Conservation (phyloP, 257 asterid species). For the Leonotis leonurus region DNA sequence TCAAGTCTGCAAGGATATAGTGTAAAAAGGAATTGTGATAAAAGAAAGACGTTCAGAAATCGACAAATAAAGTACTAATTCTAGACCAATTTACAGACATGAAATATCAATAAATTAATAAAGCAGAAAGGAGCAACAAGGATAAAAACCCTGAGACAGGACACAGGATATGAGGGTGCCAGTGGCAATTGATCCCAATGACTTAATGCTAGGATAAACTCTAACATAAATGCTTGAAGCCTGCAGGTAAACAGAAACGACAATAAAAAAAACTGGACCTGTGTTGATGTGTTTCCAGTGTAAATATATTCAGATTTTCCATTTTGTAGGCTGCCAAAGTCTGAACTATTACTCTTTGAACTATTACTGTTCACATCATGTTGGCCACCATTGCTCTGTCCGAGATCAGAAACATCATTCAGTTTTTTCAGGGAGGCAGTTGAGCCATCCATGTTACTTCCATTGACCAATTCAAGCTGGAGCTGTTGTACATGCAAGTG, state of each 20-base stretch:
- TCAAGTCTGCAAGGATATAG: background rate
- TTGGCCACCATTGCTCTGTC: constrained; percentile 43
- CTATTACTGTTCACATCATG: constrained; percentile 40
- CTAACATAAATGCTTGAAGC: background rate
- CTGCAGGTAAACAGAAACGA: background rate
- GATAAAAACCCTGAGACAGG: background rate
- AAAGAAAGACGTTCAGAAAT: background rate
- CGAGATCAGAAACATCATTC: constrained; percentile 47
- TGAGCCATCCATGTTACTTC: constrained; percentile 46
- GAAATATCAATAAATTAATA: background rate
- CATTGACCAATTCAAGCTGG: constrained; percentile 65
- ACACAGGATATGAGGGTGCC: constrained; percentile 2
- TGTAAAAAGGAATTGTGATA: background rate
- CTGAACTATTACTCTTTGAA: constrained; percentile 35
- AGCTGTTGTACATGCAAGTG: constrained; percentile 70
- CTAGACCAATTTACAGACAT: background rate
- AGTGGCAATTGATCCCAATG: background rate
- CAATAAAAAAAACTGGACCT: constrained; percentile 35
- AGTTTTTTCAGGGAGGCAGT: constrained; percentile 35
- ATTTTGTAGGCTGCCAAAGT: constrained; percentile 34
- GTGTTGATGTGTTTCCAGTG: constrained; percentile 43
- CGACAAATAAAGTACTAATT: background rate
- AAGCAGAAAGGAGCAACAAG: background rate
- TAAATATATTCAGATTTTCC: constrained; percentile 44
- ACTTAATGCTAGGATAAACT: background rate